phyloP scores from a whole-genome alignment of 1,139 yeast genomes.

The Blastobotrys raffinosifermentans region DNA sequence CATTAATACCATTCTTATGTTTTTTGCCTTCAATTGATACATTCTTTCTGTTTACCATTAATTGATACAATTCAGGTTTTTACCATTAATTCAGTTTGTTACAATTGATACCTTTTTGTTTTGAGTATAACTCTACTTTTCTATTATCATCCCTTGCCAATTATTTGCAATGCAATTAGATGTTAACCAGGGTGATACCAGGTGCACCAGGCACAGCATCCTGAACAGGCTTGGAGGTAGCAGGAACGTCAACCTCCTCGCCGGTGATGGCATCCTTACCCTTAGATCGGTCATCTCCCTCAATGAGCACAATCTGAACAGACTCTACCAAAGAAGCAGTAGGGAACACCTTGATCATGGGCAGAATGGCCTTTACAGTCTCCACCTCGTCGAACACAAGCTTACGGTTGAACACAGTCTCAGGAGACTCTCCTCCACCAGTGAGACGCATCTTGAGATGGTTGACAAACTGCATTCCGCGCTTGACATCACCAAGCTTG shows the following conservation, averaged over 20 bases:
- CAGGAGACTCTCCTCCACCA: constrained; percentile 45
- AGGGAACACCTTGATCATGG: constrained; percentile 56
- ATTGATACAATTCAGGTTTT: too few relatives aligned
- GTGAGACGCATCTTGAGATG: constrained; percentile 72
- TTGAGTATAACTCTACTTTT: too few relatives aligned
- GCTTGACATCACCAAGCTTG: constrained; percentile 55
- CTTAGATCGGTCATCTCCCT: constrained; percentile 49
- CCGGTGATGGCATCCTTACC: constrained; percentile 68
- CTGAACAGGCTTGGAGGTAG: constrained; percentile 66
- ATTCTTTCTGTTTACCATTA: too few relatives aligned
- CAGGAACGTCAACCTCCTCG: constrained; percentile 59
- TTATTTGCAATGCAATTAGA: constrained; percentile 17
- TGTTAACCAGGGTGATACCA: constrained; percentile 68
- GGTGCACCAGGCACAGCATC: constrained; percentile 92
- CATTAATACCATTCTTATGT: too few relatives aligned
- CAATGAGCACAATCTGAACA: constrained; percentile 52
- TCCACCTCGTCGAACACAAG: constrained; percentile 74
- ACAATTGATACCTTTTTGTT: too few relatives aligned
- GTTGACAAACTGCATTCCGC: constrained; percentile 96
- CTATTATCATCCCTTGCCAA: too few relatives aligned
- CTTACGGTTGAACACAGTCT: constrained; percentile 80
- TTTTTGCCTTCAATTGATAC: too few relatives aligned
- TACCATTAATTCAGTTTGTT: background rate
- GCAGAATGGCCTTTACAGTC: constrained; percentile 50
- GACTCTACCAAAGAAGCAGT: constrained; percentile 53